Evolutionary conservation across 345 rosid species (phyloP).

Genomic region (Sonneratia caseolaris): DNA sequence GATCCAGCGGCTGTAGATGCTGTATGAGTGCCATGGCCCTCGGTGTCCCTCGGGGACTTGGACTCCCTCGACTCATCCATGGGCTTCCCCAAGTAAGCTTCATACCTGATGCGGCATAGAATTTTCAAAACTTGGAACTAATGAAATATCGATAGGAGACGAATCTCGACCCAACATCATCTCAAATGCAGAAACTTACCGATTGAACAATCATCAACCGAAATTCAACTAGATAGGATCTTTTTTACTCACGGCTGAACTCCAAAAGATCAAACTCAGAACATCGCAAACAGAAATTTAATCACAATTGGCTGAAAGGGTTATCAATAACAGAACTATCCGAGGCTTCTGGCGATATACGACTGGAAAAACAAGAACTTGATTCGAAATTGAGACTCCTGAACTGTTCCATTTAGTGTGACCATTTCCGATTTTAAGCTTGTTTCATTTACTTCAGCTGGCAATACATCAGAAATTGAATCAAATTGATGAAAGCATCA

Average conservation of each 20-base stretch:
- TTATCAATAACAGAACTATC: not conserved
- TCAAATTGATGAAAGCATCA: not conserved
- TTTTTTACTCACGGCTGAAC: not conserved
- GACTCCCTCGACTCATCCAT: slow-evolving; percentile 40
- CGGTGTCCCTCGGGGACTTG: slow-evolving; percentile 68
- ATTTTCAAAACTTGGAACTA: not conserved
- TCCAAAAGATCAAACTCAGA: not conserved
- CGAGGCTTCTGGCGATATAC: not conserved
- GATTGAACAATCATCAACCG: not conserved
- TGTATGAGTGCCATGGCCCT: slow-evolving; percentile 86
- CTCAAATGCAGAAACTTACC: not conserved
- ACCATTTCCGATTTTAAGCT: not conserved
- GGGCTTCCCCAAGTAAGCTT: slow-evolving; percentile 23
- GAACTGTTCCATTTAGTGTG: not conserved
- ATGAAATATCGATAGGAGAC: not conserved
- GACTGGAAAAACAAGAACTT: not conserved
- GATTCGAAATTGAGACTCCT: not conserved
- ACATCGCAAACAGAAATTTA: not conserved
- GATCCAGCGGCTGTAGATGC: slow-evolving; percentile 86
- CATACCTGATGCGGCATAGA: slow-evolving; percentile 7
- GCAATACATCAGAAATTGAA: not conserved
- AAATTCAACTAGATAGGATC: not conserved
- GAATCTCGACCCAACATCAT: not conserved
- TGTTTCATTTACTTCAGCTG: not conserved
- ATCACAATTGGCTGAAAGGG: not conserved